Conservation (phyloP, 2,329 filamentous ascomycete genomes). For the Chrysosporium queenslandicum region DNA sequence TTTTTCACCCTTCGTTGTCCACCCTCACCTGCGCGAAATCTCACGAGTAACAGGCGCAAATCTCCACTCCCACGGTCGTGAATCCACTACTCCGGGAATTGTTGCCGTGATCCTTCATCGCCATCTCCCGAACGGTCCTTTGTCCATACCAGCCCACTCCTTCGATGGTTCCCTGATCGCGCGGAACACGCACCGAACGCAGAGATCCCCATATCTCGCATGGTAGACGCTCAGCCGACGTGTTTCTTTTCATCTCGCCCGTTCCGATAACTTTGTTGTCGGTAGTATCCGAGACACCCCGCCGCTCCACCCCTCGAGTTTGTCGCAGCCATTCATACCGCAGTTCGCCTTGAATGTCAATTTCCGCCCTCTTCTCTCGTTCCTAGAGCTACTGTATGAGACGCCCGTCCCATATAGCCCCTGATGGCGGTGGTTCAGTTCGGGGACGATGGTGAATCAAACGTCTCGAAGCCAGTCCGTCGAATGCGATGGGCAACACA, state of each 20-base stretch:
- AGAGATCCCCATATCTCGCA: neutral
- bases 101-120: neutral
- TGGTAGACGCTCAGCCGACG: neutral
- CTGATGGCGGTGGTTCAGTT: conserved; percentile 34
- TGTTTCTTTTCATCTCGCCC: neutral
- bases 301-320: neutral
- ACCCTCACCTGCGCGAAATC: neutral
- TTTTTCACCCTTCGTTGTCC: neutral
- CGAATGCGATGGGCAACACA: conserved; percentile 95
- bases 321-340: neutral
- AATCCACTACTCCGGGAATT: neutral
- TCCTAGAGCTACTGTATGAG: conserved; percentile 13
- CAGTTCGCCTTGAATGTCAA: conserved; percentile 8
- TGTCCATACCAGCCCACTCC: neutral
- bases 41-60: neutral
- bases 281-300: neutral
- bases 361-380: conserved; percentile 7
- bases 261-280: neutral
- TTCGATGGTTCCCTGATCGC: neutral
- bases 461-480: conserved; percentile 56
- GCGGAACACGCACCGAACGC: neutral
- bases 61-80: neutral
- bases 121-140: neutral
- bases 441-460: conserved; percentile 25
- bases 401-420: conserved; percentile 12